Evolutionary conservation across 768 basidiomycete genomes (phyloP).

Genomic region (Agrocybe pediades): DNA sequence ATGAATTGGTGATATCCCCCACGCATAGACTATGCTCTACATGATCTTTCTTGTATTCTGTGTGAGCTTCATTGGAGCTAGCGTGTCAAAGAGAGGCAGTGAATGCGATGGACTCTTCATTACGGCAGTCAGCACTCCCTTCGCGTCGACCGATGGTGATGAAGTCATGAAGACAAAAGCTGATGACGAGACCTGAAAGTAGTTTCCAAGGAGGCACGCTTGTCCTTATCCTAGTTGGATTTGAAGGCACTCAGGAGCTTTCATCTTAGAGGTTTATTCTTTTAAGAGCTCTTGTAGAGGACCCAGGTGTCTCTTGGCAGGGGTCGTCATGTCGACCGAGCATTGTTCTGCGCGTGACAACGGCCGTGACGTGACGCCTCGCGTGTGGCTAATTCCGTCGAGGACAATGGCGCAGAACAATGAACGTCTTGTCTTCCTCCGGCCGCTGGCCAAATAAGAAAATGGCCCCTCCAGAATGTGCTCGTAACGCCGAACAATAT

Average conservation of each 20-base stretch:
- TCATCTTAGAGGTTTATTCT: no score
- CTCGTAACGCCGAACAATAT: constrained; percentile 10
- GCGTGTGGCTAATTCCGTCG: background rate
- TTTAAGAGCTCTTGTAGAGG: no score
- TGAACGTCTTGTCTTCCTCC: constrained; percentile 16
- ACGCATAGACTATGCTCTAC: background rate
- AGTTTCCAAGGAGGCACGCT: no score
- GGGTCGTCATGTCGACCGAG: constrained; percentile 13
- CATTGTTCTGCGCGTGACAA: constrained; percentile 14
- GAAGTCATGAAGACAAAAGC: no score
- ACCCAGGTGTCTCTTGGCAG: background rate
- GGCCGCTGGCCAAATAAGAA: constrained; percentile 1
- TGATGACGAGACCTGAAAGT: no score
- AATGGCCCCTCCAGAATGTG: constrained; percentile 3
- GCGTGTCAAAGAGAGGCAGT: no score
- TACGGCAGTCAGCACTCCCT: no score
- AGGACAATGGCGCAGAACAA: constrained; percentile 23
- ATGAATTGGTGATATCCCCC: background rate
- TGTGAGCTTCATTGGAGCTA: no score
- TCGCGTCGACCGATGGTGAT: no score
- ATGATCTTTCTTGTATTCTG: background rate
- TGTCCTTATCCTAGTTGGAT: no score
- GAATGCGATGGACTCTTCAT: no score
- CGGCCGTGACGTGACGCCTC: constrained; percentile 7
- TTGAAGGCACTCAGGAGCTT: no score